Evolutionary conservation across 805 yeast species (phyloP), one percentile per base, ranked within the genome.

Genomic region (Cyberlindnera nakhonratchasimensis): DNA sequence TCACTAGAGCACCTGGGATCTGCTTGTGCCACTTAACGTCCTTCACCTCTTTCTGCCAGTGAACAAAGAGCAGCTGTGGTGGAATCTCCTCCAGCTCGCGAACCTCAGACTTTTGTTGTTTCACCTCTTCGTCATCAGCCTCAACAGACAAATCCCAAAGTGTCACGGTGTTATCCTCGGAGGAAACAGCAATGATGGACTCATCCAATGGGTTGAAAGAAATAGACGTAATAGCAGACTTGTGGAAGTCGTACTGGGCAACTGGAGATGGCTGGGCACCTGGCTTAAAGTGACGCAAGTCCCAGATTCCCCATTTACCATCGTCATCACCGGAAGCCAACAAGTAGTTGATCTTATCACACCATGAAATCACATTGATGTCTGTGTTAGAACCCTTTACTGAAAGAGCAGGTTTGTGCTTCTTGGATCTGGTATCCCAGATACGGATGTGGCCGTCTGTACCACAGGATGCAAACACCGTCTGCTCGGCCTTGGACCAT

Each of bases 251-350:
- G 61, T 91, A 93, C 53, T 84, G 82, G 6, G 97, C 99, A 29
- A 93, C 98, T 12, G 98, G 97, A 7, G 81, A 66, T 6, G 77
- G 65, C 16, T 58, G 58, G 13, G 65, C 57, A 49, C 71, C 63
- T 53, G 81, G 76, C 52, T 82, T 74, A 74, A 93, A 79, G 54
- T 82, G 78, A 60, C 99, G 82, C 65, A 93, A 72, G 69, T 93
- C 99, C 99, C 99, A 93, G 34, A 93, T 93, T 33, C 95, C 89
- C 96, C 98, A 93, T 23, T 80, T 68, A 50, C 99, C 99, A 63
- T 90, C 96, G 64, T 93, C 99, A 61, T 93, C 96, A 54, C 99
- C 99, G 37, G 93, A 81, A 0, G 97, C 97, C 42, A 93, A 71
- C 57, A 93, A 70, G 59, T 91, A 89, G 57, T 83, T 82, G 51